Base-by-base conservation (phyloP, 73 alveolate genomes). In the Effrenium voratum region DNA sequence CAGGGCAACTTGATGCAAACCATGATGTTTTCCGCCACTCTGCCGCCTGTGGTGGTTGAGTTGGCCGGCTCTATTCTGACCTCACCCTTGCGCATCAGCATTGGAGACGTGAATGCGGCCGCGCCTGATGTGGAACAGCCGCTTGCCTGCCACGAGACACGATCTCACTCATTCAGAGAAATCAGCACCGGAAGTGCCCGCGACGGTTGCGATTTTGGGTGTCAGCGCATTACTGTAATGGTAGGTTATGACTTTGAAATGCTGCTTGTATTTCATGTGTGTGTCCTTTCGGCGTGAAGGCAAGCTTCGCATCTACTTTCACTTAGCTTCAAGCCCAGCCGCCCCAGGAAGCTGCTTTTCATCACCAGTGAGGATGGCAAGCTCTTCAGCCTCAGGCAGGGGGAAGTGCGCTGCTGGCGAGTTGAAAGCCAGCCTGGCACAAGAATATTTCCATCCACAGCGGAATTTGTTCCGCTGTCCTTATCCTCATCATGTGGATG, bases 11-110 rank as follows among this genome's bases (percentile, higher is more conserved):
- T 91, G 87, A 91, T 91, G 98, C 98, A 91, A 38, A 91, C 98
- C 43, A 70, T 91, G 98, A 91, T 91, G 98, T 91, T 91, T 46
- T 91, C 98, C 5, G 98, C 75, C 59, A 98, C 99, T 28, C 99
- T 99, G 88, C 98, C 99, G 44, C 99, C 98, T 45, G 75, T 52
- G 40, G 99, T 99, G 52, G 92, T 95, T 38, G 99, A 99, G 83
- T 50, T 92, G 32, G 98, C 98, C n/a, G 87, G 82, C 66, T 75
- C 92, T 50, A 76, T 92, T 52, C 68, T 92, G 40, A 92, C 98
- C 16, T 57, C 86, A 19, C 98, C 98, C 32, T 49, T 92, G 81
- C 91, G 98, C 79, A 66, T 91, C 98, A 50, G 82, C 92, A 76
- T 92, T 8, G 98, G 98, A 10, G 98, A 72, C 77, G 92, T 76